phyloP scores from a whole-genome alignment of 2,329 filamentous ascomycete genomes.

The Dendrostoma leiphaemia region DNA sequence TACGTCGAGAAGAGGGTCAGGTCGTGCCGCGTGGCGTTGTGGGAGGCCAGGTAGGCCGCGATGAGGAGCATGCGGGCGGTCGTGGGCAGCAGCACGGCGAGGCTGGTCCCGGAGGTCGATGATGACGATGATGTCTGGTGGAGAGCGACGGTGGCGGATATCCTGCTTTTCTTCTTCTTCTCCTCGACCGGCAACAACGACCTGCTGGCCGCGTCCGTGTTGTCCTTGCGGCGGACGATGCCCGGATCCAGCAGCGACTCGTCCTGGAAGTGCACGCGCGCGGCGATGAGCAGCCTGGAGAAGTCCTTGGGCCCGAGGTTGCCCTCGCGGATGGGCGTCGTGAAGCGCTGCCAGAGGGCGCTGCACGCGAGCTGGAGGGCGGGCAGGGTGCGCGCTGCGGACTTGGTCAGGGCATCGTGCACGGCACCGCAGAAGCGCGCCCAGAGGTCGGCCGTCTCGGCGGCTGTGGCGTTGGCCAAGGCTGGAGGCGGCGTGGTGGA shows the following conservation, averaged over 20 bases:
- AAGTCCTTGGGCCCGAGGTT: conserved; percentile 78
- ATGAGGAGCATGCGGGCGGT: conserved; percentile 73
- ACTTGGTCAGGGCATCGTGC: conserved; percentile 81
- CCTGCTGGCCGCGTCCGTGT: background rate
- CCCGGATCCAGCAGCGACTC: conserved; percentile 67
- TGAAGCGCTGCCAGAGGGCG: conserved; percentile 82
- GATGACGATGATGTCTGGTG: conserved; percentile 7
- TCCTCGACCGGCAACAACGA: no score
- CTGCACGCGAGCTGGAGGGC: conserved; percentile 68
- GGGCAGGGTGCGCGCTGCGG: conserved; percentile 76
- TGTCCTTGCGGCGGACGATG: conserved; percentile 42
- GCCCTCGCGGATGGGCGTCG: conserved; percentile 72
- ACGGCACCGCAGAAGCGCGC: conserved; percentile 77
- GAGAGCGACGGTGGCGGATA: no score
- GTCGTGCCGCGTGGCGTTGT: conserved; percentile 75
- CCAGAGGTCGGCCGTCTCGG: conserved; percentile 69
- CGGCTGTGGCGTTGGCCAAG: conserved; percentile 48
- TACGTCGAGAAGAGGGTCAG: conserved; percentile 73
- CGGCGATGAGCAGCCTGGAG: conserved; percentile 73
- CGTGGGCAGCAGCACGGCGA: conserved; percentile 62
- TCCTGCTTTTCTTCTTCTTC: background rate
- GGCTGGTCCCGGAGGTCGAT: conserved; percentile 35
- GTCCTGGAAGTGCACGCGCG: conserved; percentile 68
- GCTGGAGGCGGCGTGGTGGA: conserved; percentile 46
- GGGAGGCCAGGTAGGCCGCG: conserved; percentile 77